Base-by-base conservation (phyloP, 2,329 filamentous ascomycete genomes). In the Microthyrium microscopicum region DNA sequence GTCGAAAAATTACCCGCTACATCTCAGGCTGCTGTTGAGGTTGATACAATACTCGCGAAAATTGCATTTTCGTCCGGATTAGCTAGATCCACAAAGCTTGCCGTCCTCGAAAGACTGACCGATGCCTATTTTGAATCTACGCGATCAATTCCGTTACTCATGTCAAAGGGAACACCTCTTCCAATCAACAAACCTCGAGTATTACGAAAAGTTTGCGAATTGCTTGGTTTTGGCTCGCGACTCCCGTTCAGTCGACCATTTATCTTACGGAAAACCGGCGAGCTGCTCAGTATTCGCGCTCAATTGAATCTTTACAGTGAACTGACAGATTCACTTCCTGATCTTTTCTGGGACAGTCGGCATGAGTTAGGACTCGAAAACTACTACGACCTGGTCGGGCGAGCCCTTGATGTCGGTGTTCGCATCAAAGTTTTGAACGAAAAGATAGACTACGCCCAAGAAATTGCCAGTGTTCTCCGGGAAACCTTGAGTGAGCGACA, bases 301-400 rank as follows among this genome's bases (percentile, higher is more conserved):
- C 84, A 93, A 48, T 66, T 98, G 31, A 98, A 98, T 50, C 77
- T 95, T 45, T 95, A 95, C 60, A 92, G 83, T 1, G 89, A 95
- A 55, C 70, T 98, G 21, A 95, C 89, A 0, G 89, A 98, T 57
- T 83, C 81, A 13, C 66, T 95, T 13, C 89, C 89, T 0, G 89
- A 98, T 55, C 73, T 95, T 29, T 94, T 98, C 58, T 98, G 89
- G 89, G 89, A 98, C 53, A 79, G 71, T 44, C 70, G 74, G 31
- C 78, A 89, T 45, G 85, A 94, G 53, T 70, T 94, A 2, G 81
- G 84, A 1, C 66, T 98, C 2, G 89, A 94, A 53, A 79, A 77
- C 20, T 95, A 94, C 58, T 98, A 95, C 54, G 85, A 93, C 44
- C 80, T 89, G 53, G 83, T 94, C 26, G 85, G 87, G 26, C 73